These are phyloP conservation scores for Alopecurus myosuroides DNA, from an alignment of 176 grass and related monocot genomes.

Conservation along the genomic window DNA sequence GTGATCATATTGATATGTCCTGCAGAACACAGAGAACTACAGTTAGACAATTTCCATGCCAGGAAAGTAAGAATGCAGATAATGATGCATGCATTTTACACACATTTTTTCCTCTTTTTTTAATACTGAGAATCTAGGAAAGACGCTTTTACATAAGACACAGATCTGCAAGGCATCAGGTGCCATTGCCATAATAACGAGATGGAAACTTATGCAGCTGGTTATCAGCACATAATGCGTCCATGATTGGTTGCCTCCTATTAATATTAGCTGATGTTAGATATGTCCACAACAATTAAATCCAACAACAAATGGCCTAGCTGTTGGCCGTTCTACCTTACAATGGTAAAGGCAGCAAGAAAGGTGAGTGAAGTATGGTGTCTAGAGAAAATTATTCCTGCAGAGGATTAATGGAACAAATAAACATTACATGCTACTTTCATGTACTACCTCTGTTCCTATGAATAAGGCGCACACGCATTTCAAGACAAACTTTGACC, in stretches of 20 bases:
- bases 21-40: slow-evolving; percentile 32
- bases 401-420: background rate
- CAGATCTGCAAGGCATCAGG: background rate
- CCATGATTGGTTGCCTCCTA: background rate
- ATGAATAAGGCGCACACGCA: no score
- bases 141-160: background rate
- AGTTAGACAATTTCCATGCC: slow-evolving; percentile 11
- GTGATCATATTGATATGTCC: slow-evolving; percentile 99
- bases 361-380: background rate
- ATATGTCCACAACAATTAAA: slow-evolving; percentile 25
- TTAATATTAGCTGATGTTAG: slow-evolving; percentile 1
- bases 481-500: no score
- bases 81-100: background rate
- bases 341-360: background rate
- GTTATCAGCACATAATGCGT: background rate
- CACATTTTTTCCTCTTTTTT: background rate
- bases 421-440: background rate
- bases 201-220: slow-evolving; percentile 18
- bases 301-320: slow-evolving; percentile 2
- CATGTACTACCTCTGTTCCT: no score
- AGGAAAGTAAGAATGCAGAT: slow-evolving; percentile 2
- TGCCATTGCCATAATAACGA: background rate
- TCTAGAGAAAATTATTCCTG: background rate
- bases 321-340: slow-evolving; percentile 2
- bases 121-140: slow-evolving; percentile 5